phyloP scores from a whole-genome alignment of 2,329 filamentous ascomycete genomes.

The Pestalotiopsis sp. region DNA sequence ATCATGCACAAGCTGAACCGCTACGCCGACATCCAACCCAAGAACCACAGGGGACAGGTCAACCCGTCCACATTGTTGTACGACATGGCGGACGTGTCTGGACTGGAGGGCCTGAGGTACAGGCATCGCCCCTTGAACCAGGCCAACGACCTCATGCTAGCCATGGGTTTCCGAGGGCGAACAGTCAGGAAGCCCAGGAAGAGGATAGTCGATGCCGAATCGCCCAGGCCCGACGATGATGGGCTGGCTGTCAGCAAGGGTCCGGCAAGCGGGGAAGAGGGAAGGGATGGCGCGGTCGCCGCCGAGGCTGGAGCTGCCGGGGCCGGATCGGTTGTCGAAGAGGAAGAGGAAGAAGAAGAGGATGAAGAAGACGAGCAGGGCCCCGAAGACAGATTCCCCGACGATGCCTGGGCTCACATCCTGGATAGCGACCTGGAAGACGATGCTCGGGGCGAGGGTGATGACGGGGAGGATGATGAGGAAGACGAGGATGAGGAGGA shows the following conservation, averaged over 20 bases:
- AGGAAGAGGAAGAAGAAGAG: conserved; percentile 18
- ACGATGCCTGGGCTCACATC: conserved; percentile 27
- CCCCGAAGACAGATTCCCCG: conserved; percentile 21
- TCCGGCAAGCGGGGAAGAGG: conserved; percentile 19
- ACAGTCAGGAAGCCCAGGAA: background rate
- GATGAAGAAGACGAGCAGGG: conserved; percentile 14
- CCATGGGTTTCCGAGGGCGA: conserved; percentile 9
- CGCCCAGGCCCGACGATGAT: background rate
- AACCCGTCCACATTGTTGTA: conserved; percentile 28
- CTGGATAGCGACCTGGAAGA: conserved; percentile 27
- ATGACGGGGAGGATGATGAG: conserved; percentile 18
- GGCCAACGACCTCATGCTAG: conserved; percentile 6
- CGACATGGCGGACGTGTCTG: conserved; percentile 25
- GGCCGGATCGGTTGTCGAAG: conserved; percentile 13
- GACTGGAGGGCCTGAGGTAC: conserved; percentile 19
- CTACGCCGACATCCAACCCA: conserved; percentile 26
- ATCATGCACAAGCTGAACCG: conserved; percentile 27
- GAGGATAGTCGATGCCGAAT: background rate
- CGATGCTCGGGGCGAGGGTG: conserved; percentile 18
- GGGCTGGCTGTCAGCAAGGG: conserved; percentile 11
- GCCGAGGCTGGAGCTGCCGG: background rate
- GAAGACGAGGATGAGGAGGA: conserved; percentile 23
- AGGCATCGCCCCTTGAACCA: conserved; percentile 13
- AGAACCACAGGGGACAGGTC: conserved; percentile 20
- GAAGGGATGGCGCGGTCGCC: background rate